Conservation (phyloP, 2,329 filamentous ascomycete species). For the Blastomyces gilchristii region DNA sequence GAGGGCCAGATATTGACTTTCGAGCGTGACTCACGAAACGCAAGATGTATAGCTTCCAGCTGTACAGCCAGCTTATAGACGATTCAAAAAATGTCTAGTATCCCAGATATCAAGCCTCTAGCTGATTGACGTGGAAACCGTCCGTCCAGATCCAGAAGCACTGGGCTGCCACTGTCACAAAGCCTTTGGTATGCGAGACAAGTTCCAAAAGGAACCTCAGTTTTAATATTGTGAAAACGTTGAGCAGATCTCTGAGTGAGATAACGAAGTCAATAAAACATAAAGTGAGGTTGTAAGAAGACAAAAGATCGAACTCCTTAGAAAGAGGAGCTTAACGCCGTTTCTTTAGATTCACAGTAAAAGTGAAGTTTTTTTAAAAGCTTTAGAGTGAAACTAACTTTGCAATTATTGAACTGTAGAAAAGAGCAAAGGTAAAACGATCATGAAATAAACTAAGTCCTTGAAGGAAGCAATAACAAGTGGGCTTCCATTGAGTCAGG, state of each 20-base stretch:
- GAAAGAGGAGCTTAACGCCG: background rate
- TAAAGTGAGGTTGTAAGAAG: background rate
- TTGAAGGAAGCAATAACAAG: background rate
- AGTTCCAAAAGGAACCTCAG: background rate
- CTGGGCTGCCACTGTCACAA: background rate
- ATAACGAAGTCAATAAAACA: background rate
- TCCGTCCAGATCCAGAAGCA: background rate
- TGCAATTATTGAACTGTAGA: background rate
- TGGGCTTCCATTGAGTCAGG: background rate
- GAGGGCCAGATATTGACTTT: background rate
- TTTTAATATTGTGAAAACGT: background rate
- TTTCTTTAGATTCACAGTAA: background rate
- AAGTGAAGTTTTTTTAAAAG: background rate
- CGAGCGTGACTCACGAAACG: background rate
- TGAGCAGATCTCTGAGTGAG: background rate
- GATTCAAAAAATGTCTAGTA: background rate
- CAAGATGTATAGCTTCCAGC: background rate
- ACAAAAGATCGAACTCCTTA: background rate
- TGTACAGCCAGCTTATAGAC: background rate
- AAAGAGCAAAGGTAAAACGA: background rate
- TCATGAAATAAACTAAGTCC: background rate
- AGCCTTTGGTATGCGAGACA: background rate
- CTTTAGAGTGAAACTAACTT: background rate
- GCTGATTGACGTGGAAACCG: background rate
- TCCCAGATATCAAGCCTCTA: background rate